Conservation (phyloP, 1,284 basidiomycete genomes). For the Ganoderma sinense region DNA sequence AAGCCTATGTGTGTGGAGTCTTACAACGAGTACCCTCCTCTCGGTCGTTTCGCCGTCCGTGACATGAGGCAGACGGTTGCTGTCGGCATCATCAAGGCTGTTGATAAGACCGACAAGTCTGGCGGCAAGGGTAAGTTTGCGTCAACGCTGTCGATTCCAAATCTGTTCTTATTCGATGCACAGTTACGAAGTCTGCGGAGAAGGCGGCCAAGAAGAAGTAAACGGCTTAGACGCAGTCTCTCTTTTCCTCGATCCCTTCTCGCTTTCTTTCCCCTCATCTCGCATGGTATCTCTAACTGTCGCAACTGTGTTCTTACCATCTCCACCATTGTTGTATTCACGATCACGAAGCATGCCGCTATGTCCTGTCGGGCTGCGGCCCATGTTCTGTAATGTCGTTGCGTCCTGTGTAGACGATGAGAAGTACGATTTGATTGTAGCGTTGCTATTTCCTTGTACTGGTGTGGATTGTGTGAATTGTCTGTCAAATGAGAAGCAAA, state of each 20-base stretch:
- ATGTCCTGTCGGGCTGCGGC: conserved; percentile 31
- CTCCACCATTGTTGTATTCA: conserved; percentile 50
- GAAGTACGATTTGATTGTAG: conserved; percentile 45
- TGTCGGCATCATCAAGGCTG: conserved; percentile 96
- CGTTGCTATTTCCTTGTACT: conserved; percentile 17
- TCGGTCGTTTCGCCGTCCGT: conserved; percentile 98
- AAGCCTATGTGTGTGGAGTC: conserved; percentile 99
- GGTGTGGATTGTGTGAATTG: neutral
- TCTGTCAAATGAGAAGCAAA: neutral
- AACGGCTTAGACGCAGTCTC: conserved; percentile 59
- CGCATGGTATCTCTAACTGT: conserved; percentile 54
- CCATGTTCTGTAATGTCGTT: conserved; percentile 45
- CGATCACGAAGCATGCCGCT: conserved; percentile 44
- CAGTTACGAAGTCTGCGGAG: conserved; percentile 95
- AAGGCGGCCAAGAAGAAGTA: conserved; percentile 98
- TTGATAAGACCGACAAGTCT: conserved; percentile 91
- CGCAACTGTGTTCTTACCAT: conserved; percentile 48
- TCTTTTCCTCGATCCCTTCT: conserved; percentile 53
- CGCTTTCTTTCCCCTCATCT: conserved; percentile 52
- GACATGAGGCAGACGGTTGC: conserved; percentile 99
- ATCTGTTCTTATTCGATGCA: conserved; percentile 16
- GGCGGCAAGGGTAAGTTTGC: conserved; percentile 80
- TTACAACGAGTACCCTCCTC: conserved; percentile 98
- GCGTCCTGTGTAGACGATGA: conserved; percentile 42
- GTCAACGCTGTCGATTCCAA: conserved; percentile 22